Percentiles rank a stretch among this genome's conserved stretches.
These are phyloP conservation scores for Aspergillus bridgeri DNA, from an alignment of 495 filamentous ascomycete genomes.

Conservation along the genomic window DNA sequence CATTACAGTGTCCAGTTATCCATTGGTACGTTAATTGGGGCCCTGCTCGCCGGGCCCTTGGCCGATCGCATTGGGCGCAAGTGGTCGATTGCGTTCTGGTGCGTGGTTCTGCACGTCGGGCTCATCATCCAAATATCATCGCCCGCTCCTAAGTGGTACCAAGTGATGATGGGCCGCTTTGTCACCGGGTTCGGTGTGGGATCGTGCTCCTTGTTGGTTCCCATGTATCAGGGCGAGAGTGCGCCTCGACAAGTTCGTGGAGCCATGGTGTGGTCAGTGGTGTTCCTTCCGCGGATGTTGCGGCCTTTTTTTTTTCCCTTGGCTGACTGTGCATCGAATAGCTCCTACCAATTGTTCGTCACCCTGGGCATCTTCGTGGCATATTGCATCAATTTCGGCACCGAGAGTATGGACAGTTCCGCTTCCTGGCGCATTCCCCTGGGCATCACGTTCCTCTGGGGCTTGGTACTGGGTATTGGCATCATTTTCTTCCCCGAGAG, in stretches of 20 bases:
- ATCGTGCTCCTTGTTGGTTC: constrained; percentile 61
- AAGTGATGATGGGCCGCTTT: constrained; percentile 48
- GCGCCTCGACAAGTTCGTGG: constrained; percentile 60
- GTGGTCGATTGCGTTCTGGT: constrained; percentile 47
- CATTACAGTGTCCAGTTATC: constrained; percentile 36
- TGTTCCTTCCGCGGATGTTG: not conserved
- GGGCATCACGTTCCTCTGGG: constrained; percentile 69
- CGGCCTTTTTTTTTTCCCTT: too few relatives aligned
- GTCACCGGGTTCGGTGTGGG: constrained; percentile 66
- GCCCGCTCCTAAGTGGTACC: constrained; percentile 43
- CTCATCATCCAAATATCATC: constrained; percentile 63
- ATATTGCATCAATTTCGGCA: constrained; percentile 75
- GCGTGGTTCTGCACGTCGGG: constrained; percentile 59
- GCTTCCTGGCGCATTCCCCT: constrained; percentile 74
- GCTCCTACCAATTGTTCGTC: constrained; percentile 76
- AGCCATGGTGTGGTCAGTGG: constrained; percentile 52
- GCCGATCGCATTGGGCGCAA: constrained; percentile 49
- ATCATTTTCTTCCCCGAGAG: constrained; percentile 67
- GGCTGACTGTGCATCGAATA: not conserved
- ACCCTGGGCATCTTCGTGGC: constrained; percentile 77
- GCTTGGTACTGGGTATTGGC: constrained; percentile 62
- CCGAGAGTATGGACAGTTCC: constrained; percentile 38
- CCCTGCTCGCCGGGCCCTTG: constrained; percentile 52
- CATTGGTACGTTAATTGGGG: constrained; percentile 63
- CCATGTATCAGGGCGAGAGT: constrained; percentile 68